These are phyloP conservation scores for Colletotrichum tropicicola DNA, from an alignment of 2,329 filamentous ascomycete genomes.

Conservation along the genomic window DNA sequence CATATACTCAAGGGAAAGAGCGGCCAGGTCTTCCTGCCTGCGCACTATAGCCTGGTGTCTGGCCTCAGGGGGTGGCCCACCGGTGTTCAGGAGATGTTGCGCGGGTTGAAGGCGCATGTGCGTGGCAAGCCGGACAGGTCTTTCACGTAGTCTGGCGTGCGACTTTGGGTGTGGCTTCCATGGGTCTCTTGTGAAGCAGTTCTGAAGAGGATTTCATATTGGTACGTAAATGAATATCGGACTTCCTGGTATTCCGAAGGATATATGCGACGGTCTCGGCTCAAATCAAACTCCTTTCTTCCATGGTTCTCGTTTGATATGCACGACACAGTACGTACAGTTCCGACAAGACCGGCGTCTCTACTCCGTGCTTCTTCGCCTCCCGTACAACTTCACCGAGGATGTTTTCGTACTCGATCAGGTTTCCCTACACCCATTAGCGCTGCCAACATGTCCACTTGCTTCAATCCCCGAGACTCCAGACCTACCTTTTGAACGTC, in stretches of 20 bases:
- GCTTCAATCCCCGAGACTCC: too few relatives aligned
- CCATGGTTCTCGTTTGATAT: constrained; percentile 49
- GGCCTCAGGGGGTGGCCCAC: background rate
- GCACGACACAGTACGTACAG: constrained; percentile 58
- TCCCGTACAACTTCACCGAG: constrained; percentile 61
- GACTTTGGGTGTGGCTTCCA: too few relatives aligned
- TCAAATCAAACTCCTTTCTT: constrained; percentile 52
- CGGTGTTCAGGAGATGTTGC: background rate
- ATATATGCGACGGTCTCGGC: too few relatives aligned
- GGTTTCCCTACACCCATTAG: constrained; percentile 24
- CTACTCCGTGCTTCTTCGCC: constrained; percentile 52
- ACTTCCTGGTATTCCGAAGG: too few relatives aligned
- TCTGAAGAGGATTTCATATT: too few relatives aligned
- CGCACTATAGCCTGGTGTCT: background rate
- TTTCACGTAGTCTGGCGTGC: background rate
- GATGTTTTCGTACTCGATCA: constrained; percentile 59
- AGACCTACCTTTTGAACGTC: constrained; percentile 55
- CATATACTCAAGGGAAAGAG: background rate
- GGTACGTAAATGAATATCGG: too few relatives aligned
- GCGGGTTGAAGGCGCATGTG: background rate
- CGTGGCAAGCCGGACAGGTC: background rate
- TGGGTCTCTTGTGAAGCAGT: too few relatives aligned
- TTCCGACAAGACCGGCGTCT: constrained; percentile 56
- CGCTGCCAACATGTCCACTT: background rate
- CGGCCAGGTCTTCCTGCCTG: background rate